Evolutionary conservation across 2,329 filamentous ascomycete genomes (phyloP).

Genomic region (Colletotrichum kahawae): DNA sequence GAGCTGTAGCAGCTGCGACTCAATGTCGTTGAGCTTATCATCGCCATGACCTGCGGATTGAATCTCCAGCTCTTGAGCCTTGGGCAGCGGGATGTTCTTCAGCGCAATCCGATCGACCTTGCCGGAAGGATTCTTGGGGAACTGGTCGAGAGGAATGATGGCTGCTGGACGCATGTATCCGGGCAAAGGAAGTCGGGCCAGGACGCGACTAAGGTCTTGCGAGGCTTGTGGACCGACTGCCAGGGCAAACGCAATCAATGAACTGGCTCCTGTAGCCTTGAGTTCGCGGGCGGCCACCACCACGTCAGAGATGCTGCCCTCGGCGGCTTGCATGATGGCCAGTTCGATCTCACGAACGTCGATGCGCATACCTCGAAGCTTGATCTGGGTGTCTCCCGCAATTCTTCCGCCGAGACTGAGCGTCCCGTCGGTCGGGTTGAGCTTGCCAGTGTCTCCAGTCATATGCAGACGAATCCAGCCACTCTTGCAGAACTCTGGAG

Average conservation of each 20-base stretch:
- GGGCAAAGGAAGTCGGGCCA: background rate
- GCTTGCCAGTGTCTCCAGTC: background rate
- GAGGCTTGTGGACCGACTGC: background rate
- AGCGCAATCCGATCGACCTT: conserved; percentile 38
- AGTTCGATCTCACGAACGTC: conserved; percentile 44
- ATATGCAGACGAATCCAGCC: background rate
- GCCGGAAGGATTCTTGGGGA: conserved; percentile 33
- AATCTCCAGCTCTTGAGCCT: background rate
- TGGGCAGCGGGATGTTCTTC: conserved; percentile 26
- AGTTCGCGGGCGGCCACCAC: conserved; percentile 23
- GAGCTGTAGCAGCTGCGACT: background rate
- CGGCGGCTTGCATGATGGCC: conserved; percentile 22
- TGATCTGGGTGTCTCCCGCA: conserved; percentile 42
- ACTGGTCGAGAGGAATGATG: conserved; percentile 27
- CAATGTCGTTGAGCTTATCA: background rate
- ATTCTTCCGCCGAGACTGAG: conserved; percentile 36
- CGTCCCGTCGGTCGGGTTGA: background rate
- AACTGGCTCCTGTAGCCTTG: background rate
- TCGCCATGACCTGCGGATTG: background rate
- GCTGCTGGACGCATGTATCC: conserved; percentile 38
- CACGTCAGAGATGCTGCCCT: conserved; percentile 21
- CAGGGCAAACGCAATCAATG: background rate
- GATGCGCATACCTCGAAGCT: conserved; percentile 36
- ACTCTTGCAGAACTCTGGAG: background rate
- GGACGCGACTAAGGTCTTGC: background rate